Evolutionary conservation across 1,139 yeast species (phyloP).

Genomic region (Arxiozyma bovina): DNA sequence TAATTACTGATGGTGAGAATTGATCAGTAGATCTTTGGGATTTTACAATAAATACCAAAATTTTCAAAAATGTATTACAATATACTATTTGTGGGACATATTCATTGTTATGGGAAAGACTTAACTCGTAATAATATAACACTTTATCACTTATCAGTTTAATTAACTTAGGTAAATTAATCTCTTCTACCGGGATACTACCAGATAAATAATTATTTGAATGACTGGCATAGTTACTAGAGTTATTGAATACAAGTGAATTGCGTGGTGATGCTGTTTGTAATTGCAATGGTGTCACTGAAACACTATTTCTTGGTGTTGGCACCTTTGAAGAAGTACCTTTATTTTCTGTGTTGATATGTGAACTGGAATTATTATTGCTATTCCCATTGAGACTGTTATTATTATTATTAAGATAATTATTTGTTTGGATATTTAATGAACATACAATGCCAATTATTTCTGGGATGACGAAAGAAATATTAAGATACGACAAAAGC

Average conservation of each 20-base stretch:
- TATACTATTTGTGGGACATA: conserved; percentile 76
- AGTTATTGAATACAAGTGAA: conserved; percentile 26
- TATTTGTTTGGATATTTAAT: conserved; percentile 22
- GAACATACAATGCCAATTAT: conserved; percentile 30
- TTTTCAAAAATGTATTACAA: conserved; percentile 62
- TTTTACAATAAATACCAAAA: conserved; percentile 51
- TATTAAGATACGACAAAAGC: conserved; percentile 50
- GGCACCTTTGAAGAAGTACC: not conserved
- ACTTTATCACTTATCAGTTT: conserved; percentile 43
- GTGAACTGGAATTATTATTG: not conserved
- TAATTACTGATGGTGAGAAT: conserved; percentile 27
- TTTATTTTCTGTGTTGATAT: conserved; percentile 3
- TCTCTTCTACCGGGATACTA: conserved; percentile 19
- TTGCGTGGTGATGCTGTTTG: conserved; percentile 35
- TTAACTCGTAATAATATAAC: conserved; percentile 49
- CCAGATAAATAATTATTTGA: conserved; percentile 6
- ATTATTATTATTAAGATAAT: conserved; percentile 8
- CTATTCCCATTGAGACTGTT: not conserved
- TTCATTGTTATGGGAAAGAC: conserved; percentile 57
- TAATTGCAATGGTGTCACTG: conserved; percentile 15
- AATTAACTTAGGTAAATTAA: conserved; percentile 41
- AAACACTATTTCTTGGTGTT: conserved; percentile 21
- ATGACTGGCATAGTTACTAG: not conserved
- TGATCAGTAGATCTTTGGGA: conserved; percentile 43
- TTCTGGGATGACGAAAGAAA: conserved; percentile 54